Base-by-base conservation (phyloP, 2,329 filamentous ascomycete species). In the Meredithiella fracta region DNA sequence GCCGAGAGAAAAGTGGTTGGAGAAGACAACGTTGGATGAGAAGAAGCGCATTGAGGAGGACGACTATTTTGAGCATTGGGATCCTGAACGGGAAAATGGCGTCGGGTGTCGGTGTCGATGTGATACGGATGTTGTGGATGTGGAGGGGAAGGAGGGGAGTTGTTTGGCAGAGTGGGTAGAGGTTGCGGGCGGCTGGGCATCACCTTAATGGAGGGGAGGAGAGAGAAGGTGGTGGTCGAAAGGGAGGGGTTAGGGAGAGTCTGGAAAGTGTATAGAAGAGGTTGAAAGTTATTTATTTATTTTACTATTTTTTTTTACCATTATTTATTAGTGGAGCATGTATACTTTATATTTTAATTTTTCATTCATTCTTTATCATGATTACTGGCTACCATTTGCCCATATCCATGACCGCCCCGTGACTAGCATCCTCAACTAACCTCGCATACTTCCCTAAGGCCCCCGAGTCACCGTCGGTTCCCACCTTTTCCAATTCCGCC, bases 121-220 rank as follows among this genome's bases (percentile, higher is more conserved):
- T 69, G 92, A 98, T 66, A 96, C 89, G 3, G 92, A 98, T 66
- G 94, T 97, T 65, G 87, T 91, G 54, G 92, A 98, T 66, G 90
- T 98, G 25, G 92, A 98, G 72, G 90, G 89, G 68, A 98, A 97
- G 70, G 86, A 94, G 67, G 92, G 92, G 60, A 95, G 88, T 62
- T 98, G 92, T 70, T 74, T 96, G 57, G 79, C 87, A 8, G 89
- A 98, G 70, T 98, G 92, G 92, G 92, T 98, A 14, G 88, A 96
- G 59, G 89, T 96, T 63, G 91, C 90, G 51, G 92, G 92, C 63
- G 92, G 92, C 59, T 98, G 90, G 88, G 81, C 86, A 58, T 73
- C 71, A 42, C 57, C 57, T 58, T 58, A 31, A 40, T 53, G 22
- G 17, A 25, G 2, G 23, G 29, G 5, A 34, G 5, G 29, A 11